phyloP scores from a whole-genome alignment of 1,284 basidiomycete species.

The Gastroboletus turbinatus region DNA sequence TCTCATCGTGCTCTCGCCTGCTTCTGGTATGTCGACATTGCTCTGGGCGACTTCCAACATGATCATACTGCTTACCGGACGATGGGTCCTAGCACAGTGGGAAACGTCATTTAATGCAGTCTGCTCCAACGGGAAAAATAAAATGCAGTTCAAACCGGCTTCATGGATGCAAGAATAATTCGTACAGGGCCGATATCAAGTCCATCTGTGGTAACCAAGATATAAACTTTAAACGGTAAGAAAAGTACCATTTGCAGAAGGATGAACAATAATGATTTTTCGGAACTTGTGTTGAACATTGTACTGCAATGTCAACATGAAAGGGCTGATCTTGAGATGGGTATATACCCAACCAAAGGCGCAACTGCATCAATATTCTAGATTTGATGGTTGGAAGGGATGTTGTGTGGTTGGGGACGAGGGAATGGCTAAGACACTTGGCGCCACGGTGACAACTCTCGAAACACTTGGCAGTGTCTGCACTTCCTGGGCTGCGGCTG shows the following conservation, averaged over 20 bases:
- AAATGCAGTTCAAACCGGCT: neutral
- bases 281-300: neutral
- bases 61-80: neutral
- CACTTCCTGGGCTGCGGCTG: neutral
- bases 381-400: neutral
- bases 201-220: neutral
- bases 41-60: neutral
- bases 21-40: neutral
- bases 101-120: neutral
- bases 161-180: neutral
- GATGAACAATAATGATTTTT: neutral
- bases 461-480: neutral
- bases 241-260: neutral
- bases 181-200: neutral
- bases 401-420: neutral
- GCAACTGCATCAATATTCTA: neutral
- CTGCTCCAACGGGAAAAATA: neutral
- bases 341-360: neutral
- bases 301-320: neutral
- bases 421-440: neutral
- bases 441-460: neutral
- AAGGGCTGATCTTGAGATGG: neutral
- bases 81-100: neutral
- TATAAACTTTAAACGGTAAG: neutral
- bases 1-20: neutral